These are phyloP conservation scores for Rhizopus arrhizus DNA, from an alignment of 371 early-diverging fungal species.

Conservation along the genomic window DNA sequence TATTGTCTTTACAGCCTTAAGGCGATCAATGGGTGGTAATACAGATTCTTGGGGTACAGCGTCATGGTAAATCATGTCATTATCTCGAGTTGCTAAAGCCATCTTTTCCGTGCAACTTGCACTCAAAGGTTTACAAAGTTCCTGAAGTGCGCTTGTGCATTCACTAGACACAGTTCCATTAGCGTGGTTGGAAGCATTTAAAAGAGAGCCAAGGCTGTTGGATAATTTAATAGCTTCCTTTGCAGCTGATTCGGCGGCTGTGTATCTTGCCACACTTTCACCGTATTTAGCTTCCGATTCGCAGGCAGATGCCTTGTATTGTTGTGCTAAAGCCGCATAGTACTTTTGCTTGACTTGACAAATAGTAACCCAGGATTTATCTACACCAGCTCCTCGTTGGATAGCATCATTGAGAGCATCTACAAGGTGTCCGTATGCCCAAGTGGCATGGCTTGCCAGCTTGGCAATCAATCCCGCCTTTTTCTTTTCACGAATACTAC, in stretches of 20 bases:
- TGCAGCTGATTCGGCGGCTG: conserved; percentile 75
- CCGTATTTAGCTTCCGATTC: conserved; percentile 84
- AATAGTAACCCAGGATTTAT: conserved; percentile 67
- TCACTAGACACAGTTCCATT: conserved; percentile 57
- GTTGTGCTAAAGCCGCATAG: conserved; percentile 82
- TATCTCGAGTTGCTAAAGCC: conserved; percentile 74
- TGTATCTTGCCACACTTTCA: conserved; percentile 77
- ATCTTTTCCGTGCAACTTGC: conserved; percentile 66
- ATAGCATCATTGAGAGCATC: conserved; percentile 70
- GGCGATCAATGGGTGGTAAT: conserved; percentile 80
- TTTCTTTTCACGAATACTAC: conserved; percentile 83
- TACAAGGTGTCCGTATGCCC: conserved; percentile 69
- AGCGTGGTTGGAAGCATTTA: conserved; percentile 49
- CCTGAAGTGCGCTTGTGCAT: conserved; percentile 62
- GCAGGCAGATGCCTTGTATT: conserved; percentile 77
- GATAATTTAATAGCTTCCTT: conserved; percentile 85
- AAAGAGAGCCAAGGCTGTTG: conserved; percentile 55
- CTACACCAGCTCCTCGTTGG: conserved; percentile 54
- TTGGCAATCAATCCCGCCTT: conserved; percentile 83
- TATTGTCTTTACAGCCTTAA: conserved; percentile 74
- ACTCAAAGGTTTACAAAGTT: conserved; percentile 62
- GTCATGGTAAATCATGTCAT: conserved; percentile 95
- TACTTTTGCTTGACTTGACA: conserved; percentile 86
- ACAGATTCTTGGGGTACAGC: conserved; percentile 79
- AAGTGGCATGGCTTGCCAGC: conserved; percentile 85